These are phyloP conservation scores for Diphasiastrum complanatum DNA, from an alignment of 83 land plant genomes.

Conservation along the genomic window DNA sequence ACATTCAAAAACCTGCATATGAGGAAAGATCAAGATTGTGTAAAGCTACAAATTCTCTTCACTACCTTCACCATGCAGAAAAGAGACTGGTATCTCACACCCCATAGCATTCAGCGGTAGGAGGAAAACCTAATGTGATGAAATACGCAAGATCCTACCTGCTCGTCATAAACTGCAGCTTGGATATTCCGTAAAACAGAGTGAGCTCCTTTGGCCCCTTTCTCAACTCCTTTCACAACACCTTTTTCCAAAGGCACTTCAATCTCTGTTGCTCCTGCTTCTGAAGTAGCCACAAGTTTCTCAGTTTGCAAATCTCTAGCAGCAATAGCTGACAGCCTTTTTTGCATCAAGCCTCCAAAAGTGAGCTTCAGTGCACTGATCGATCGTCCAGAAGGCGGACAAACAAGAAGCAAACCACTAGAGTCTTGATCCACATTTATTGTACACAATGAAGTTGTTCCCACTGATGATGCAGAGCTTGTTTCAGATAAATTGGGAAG, in stretches of 20 bases:
- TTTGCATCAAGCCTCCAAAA: conserved; percentile 40
- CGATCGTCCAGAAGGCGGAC: conserved; percentile 36
- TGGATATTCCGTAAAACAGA: conserved; percentile 67
- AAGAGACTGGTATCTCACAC: neutral
- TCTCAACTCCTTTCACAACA: conserved; percentile 54
- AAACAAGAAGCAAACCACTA: conserved; percentile 52
- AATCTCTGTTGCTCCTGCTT: conserved; percentile 25
- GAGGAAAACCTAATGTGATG: neutral
- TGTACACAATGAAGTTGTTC: conserved; percentile 39
- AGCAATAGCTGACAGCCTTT: conserved; percentile 11
- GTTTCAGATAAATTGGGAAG: conserved; percentile 44
- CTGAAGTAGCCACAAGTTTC: neutral
- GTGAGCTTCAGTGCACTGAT: conserved; percentile 48
- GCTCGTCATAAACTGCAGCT: conserved; percentile 74
- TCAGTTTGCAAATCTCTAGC: conserved; percentile 9
- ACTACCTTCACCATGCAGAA: neutral
- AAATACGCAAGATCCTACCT: conserved; percentile 31
- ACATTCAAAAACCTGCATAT: conserved; percentile 65
- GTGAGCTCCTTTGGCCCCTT: conserved; percentile 53
- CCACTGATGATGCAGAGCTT: conserved; percentile 24
- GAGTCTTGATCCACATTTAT: conserved; percentile 77
- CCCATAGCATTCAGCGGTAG: neutral
- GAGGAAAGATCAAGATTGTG: conserved; percentile 1
- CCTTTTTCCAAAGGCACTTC: conserved; percentile 7
- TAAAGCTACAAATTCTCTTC: neutral